Evolutionary conservation across 371 early-diverging fungal genomes (phyloP).

Genomic region (Mortierella sp.): DNA sequence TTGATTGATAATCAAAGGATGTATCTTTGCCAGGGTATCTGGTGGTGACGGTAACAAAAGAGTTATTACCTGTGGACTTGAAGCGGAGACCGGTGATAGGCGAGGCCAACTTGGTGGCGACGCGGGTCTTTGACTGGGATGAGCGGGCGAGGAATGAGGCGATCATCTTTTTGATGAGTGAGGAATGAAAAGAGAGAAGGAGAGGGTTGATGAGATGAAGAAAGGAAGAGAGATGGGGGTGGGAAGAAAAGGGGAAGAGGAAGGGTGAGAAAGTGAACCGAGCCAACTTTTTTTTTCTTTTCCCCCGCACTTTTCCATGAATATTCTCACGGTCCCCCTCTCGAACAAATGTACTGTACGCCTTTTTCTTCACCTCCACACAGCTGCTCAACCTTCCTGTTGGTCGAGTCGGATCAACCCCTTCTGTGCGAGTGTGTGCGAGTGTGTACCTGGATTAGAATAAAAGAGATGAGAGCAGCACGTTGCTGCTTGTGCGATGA

Average conservation of each 20-base stretch:
- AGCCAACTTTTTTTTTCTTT: conserved; percentile 3
- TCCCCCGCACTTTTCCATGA: not conserved
- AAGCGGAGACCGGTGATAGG: conserved; percentile 60
- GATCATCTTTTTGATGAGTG: conserved; percentile 23
- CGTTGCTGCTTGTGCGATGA: not conserved
- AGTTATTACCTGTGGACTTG: conserved; percentile 50
- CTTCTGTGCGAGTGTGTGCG: not conserved
- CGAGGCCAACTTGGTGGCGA: conserved; percentile 37
- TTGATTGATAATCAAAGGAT: not conserved
- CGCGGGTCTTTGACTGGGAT: conserved; percentile 50
- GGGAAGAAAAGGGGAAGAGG: conserved; percentile 19
- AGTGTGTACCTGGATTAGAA: too few species aligned
- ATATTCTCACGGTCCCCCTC: conserved; percentile 4
- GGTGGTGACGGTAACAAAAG: not conserved
- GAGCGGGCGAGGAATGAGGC: conserved; percentile 59
- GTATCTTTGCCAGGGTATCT: not conserved
- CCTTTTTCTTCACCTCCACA: not conserved
- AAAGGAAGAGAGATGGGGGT: conserved; percentile 30
- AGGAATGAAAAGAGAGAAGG: conserved; percentile 11
- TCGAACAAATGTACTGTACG: too few species aligned
- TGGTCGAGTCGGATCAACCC: not conserved
- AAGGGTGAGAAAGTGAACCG: conserved; percentile 31
- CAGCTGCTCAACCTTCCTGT: not conserved
- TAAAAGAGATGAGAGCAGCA: not conserved
- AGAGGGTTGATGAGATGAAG: conserved; percentile 35